phyloP scores from a whole-genome alignment of 225 moss, liverwort and hornwort genomes.

The Marchantia polymorpha region DNA sequence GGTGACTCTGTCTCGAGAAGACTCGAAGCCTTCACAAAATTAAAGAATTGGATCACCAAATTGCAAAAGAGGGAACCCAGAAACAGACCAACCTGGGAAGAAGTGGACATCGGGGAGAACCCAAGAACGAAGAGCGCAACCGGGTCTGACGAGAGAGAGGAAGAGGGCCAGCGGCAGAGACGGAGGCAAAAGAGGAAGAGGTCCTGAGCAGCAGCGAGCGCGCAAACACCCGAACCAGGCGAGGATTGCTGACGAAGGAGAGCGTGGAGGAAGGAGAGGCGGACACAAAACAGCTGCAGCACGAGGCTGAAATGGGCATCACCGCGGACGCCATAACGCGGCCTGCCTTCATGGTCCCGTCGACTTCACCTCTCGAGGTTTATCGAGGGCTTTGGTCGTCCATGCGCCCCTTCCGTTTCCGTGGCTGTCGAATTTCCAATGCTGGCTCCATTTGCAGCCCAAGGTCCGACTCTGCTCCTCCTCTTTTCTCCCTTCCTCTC shows the following conservation, averaged over 20 bases:
- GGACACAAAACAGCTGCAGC: background rate
- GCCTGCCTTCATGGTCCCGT: conserved; percentile 11
- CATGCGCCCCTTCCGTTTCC: background rate
- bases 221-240: conserved; percentile 1
- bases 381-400: conserved; percentile 11
- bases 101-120: background rate
- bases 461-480: background rate
- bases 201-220: conserved; percentile 4
- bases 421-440: background rate
- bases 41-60: background rate
- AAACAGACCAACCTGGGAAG: conserved; percentile 3
- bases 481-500: background rate
- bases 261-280: background rate
- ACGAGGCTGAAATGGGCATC: conserved; percentile 8
- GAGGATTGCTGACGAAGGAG: background rate
- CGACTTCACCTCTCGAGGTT: conserved; percentile 4
- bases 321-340: conserved; percentile 15
- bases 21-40: background rate
- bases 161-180: background rate
- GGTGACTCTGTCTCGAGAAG: background rate
- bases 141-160: background rate
- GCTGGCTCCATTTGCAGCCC: background rate
- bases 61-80: background rate
- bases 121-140: background rate
- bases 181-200: background rate